Conservation (phyloP, 768 basidiomycete species). For the Suillus subaureus region DNA sequence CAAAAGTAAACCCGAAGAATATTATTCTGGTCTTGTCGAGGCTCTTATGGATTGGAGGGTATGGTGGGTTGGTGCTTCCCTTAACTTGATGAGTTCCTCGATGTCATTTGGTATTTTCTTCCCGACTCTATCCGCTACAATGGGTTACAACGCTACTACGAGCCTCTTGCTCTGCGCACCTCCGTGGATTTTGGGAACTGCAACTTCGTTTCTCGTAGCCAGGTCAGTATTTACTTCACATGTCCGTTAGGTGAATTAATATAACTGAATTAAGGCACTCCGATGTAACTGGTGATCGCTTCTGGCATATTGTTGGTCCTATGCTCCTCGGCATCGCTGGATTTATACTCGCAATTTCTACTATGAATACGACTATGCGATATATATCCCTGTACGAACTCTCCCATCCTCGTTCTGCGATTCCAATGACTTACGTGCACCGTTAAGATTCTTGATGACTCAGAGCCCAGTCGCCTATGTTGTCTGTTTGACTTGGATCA, state of each 20-base stretch:
- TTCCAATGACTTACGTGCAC: neutral
- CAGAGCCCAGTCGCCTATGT: conserved; percentile 71
- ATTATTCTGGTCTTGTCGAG: conserved; percentile 49
- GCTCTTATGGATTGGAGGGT: conserved; percentile 77
- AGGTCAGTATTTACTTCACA: conserved; percentile 34
- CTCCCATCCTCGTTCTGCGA: neutral
- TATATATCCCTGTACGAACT: conserved; percentile 61
- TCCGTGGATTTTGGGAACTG: conserved; percentile 65
- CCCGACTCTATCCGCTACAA: conserved; percentile 71
- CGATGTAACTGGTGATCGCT: conserved; percentile 70
- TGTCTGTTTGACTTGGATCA: conserved; percentile 55
- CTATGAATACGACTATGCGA: conserved; percentile 60
- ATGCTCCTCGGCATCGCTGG: conserved; percentile 62
- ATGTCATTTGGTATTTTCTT: conserved; percentile 80
- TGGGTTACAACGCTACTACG: conserved; percentile 62
- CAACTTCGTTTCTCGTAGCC: conserved; percentile 55
- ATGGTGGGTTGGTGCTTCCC: conserved; percentile 72
- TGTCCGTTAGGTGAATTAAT: conserved; percentile 8
- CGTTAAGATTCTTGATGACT: conserved; percentile 69
- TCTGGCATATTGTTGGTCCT: conserved; percentile 63
- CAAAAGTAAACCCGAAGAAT: conserved; percentile 38
- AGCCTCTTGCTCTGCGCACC: conserved; percentile 77
- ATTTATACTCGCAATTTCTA: conserved; percentile 63
- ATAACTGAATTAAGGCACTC: conserved; percentile 52
- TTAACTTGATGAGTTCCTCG: conserved; percentile 57